These are phyloP conservation scores for Thalassiosira mediterranea DNA, from an alignment of 352 stramenopile species.

Conservation along the genomic window DNA sequence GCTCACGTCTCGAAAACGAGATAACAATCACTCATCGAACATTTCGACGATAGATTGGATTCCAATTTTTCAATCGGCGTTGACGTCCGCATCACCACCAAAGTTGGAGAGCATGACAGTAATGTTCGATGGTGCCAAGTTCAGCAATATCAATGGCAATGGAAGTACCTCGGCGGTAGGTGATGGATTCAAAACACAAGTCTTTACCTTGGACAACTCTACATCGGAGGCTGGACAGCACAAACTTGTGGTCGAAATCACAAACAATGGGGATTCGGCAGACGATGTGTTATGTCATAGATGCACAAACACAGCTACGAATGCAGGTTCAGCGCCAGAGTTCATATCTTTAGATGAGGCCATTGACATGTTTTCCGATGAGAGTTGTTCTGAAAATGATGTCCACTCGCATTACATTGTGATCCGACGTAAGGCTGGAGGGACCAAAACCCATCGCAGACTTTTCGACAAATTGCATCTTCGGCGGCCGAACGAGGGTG, in stretches of 20 bases:
- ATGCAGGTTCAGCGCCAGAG: background rate
- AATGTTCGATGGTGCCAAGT: conserved; percentile 62
- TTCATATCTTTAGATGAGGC: conserved; percentile 40
- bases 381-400: conserved; percentile 32
- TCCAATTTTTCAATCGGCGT: conserved; percentile 36
- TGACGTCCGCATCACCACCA: conserved; percentile 18
- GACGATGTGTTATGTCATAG: conserved; percentile 47
- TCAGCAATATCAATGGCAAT: conserved; percentile 23
- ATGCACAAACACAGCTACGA: too few relatives aligned
- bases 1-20: conserved; percentile 34
- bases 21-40: conserved; percentile 13
- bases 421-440: conserved; percentile 53
- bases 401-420: conserved; percentile 47
- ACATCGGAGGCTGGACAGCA: conserved; percentile 1
- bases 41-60: conserved; percentile 44
- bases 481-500: conserved; percentile 49
- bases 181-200: conserved; percentile 1
- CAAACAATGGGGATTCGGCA: conserved; percentile 34
- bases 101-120: conserved; percentile 31
- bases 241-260: conserved; percentile 39
- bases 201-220: conserved; percentile 27
- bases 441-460: conserved; percentile 57
- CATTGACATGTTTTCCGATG: conserved; percentile 21
- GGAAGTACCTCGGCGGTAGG: background rate
- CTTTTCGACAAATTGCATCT: conserved; percentile 64